Evolutionary conservation across 306 rosid species (phyloP).

Genomic region (Calophaca sinica): DNA sequence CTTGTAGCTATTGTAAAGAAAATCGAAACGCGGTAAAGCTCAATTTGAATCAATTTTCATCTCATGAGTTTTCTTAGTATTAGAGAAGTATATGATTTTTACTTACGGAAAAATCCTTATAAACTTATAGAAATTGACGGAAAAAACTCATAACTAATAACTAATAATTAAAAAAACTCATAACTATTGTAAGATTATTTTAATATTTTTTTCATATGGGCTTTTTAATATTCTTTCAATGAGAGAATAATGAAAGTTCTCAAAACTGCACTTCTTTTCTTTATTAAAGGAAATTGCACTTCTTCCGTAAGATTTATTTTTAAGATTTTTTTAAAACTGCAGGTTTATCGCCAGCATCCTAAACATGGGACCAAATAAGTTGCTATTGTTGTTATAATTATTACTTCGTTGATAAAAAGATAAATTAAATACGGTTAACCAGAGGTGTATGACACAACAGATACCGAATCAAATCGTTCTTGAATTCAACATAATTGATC

Average conservation of each 20-base stretch:
- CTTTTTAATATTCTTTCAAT: neutral
- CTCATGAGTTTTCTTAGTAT: too few species aligned
- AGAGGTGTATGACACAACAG: neutral
- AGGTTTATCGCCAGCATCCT: neutral
- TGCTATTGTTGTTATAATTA: neutral
- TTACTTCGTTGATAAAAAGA: neutral
- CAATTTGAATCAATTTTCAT: too few species aligned
- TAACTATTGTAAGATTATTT: too few species aligned
- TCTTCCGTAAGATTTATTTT: neutral
- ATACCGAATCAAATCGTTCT: neutral
- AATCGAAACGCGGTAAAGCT: too few species aligned
- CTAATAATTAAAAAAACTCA: neutral
- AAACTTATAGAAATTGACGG: too few species aligned
- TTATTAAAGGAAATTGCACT: neutral
- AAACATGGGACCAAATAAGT: neutral
- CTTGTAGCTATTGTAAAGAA: too few species aligned
- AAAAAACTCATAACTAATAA: too few species aligned
- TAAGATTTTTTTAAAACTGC: neutral
- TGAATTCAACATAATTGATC: conserved; percentile 1
- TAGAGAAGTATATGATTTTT: too few species aligned
- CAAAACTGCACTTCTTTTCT: neutral
- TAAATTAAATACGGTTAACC: neutral
- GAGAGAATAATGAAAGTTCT: neutral
- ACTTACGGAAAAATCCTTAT: too few species aligned
- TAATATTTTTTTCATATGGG: too few species aligned